phyloP scores from a whole-genome alignment of 257 asterid species.

The Ocimum tenuiflorum region DNA sequence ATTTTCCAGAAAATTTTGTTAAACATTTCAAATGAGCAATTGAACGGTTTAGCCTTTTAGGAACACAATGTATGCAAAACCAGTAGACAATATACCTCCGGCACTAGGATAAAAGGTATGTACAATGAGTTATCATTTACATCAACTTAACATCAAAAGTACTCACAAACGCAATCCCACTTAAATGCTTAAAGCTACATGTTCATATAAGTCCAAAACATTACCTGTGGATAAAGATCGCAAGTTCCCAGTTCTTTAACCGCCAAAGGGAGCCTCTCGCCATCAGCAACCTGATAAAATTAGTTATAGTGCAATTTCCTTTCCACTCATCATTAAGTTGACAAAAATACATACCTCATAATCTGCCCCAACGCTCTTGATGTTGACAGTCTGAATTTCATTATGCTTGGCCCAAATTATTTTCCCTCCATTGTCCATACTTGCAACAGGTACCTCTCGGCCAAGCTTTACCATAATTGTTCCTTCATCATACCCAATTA shows the following conservation, averaged over 20 bases:
- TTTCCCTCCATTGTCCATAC: conserved; percentile 96
- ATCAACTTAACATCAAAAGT: no score
- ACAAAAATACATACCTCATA: conserved; percentile 54
- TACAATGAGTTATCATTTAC: no score
- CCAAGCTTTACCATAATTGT: conserved; percentile 98
- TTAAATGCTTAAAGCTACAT: not conserved
- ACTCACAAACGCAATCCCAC: not conserved
- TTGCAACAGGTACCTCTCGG: conserved; percentile 93
- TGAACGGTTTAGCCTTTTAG: no score
- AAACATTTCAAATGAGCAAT: no score
- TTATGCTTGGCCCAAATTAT: conserved; percentile 98
- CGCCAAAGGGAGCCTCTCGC: conserved; percentile 93
- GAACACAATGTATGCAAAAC: no score
- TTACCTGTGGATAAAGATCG: conserved; percentile 95
- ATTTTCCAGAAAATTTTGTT: not conserved
- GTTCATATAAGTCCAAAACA: conserved; percentile 22
- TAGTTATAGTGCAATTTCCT: conserved; percentile 12
- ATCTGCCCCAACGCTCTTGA: conserved; percentile 91
- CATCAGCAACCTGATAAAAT: conserved; percentile 77
- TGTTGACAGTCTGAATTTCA: conserved; percentile 94
- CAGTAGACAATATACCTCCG: no score
- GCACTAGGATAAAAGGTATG: no score
- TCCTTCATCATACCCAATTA: conserved; percentile 96
- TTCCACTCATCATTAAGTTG: conserved; percentile 1
- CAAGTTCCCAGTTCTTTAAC: conserved; percentile 97